phyloP scores from a whole-genome alignment of 176 grass and related monocot genomes.

The Triticum aestivum region DNA sequence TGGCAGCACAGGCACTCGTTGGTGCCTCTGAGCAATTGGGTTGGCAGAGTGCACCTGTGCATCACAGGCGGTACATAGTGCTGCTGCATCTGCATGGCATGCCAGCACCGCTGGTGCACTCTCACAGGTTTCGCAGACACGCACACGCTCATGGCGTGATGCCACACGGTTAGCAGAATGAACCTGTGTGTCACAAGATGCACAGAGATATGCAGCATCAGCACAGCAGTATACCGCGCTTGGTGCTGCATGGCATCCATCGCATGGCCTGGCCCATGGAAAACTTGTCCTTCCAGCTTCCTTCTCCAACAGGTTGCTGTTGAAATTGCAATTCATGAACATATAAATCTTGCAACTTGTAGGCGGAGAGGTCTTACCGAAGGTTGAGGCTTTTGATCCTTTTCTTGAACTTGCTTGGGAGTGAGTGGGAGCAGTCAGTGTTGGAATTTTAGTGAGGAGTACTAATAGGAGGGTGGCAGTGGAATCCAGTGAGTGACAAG shows the following conservation, averaged over 20 bases:
- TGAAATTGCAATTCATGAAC: slow-evolving; percentile 45
- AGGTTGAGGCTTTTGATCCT: neutral
- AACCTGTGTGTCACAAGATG: slow-evolving; percentile 58
- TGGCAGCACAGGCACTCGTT: slow-evolving; percentile 52
- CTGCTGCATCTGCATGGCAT: slow-evolving; percentile 53
- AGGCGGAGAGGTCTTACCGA: neutral
- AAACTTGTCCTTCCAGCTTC: slow-evolving; percentile 22
- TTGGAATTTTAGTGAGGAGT: neutral
- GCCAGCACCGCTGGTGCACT: slow-evolving; percentile 37
- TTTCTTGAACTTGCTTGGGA: neutral
- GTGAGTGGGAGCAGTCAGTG: neutral
- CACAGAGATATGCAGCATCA: slow-evolving; percentile 69
- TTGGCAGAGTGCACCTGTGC: slow-evolving; percentile 70
- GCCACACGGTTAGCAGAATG: slow-evolving; percentile 61
- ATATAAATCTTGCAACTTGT: neutral
- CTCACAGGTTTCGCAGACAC: slow-evolving; percentile 64
- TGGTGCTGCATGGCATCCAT: slow-evolving; percentile 48
- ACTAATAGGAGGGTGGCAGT: slow-evolving; percentile 20
- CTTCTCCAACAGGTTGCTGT: slow-evolving; percentile 18
- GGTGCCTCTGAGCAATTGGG: slow-evolving; percentile 60
- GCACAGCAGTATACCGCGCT: slow-evolving; percentile 74
- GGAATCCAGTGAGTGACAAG: slow-evolving; percentile 12
- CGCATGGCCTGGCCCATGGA: slow-evolving; percentile 46
- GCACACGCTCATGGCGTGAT: slow-evolving; percentile 66
- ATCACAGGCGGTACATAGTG: slow-evolving; percentile 64